Evolutionary conservation across 441 rosid species (phyloP), one percentile per base, ranked within the genome.

Genomic region (Erodium trifolium): DNA sequence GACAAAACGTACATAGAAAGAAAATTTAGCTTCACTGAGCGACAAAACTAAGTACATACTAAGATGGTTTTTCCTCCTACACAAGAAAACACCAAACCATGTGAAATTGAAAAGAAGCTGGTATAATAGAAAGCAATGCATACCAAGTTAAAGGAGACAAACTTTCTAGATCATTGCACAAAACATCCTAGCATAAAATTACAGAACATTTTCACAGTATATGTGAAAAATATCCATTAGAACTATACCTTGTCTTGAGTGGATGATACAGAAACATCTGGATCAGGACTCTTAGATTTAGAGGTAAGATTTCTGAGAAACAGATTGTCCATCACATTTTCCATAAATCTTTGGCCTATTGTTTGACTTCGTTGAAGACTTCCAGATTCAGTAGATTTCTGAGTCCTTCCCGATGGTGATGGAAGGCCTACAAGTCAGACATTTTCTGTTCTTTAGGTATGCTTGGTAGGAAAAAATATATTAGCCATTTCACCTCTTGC

Each of bases 341-440:
- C 93, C 84, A 89, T 84, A 68, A 94, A 78, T 73, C 91, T 84
- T 78, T 89, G 99, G 69, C 99, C 97, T 67, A 92, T 64, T n/a
- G 96, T 92, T 76, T 92, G 97, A 82, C 70, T 89, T 66, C 87
- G 86, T 72, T 84, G 97, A 47, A 88, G 51, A 78, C 71, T 74
- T 69, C 73, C 78, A 72, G 80, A 87, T 67, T 88, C 96, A 23
- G 78, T 82, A 73, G 83, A 78, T 72, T 85, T 89, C 70, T 85
- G 91, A 29, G 82, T 4, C 80, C 89, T 83, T 79, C 95, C 90
- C 45, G 98, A 88, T 69, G 97, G 93, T 51, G 97, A 95, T 60
- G 92, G 88, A 74, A 84, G 81, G 70, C 93, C 97, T 94, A 78
- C 70, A 78, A 75, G 68, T 64, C 62, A 75, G 74, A 68, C 35